Percentiles rank a stretch among this genome's conserved stretches.
These are phyloP conservation scores for Saturnispora hagleri DNA, from an alignment of 805 yeast species.

Conservation along the genomic window DNA sequence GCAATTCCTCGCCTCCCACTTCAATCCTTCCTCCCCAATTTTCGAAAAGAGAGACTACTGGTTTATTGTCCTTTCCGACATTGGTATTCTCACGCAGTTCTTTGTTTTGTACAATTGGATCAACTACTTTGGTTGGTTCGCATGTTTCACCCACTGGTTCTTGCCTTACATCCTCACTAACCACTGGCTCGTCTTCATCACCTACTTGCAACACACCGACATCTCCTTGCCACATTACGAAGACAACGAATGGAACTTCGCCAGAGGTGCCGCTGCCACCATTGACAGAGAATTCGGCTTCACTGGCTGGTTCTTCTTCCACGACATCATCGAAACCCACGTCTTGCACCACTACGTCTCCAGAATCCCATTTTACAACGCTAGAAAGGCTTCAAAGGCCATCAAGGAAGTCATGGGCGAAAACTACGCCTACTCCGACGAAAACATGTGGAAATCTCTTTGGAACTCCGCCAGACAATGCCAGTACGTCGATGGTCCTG, in stretches of 20 bases:
- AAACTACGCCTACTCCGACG: conserved; percentile 57
- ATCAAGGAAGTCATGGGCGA: conserved; percentile 79
- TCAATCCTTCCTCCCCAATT: conserved; percentile 62
- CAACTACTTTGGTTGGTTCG: conserved; percentile 52
- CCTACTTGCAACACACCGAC: conserved; percentile 79
- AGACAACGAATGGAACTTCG: conserved; percentile 69
- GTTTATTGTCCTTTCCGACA: conserved; percentile 62
- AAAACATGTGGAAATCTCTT: conserved; percentile 63
- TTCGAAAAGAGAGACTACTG: conserved; percentile 66
- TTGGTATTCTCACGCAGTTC: conserved; percentile 53
- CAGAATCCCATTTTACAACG: conserved; percentile 82
- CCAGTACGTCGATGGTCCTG: conserved; percentile 66
- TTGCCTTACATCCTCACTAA: conserved; percentile 73
- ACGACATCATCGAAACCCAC: conserved; percentile 85
- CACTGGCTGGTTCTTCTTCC: conserved; percentile 70
- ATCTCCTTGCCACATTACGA: conserved; percentile 74
- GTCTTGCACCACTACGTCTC: conserved; percentile 80
- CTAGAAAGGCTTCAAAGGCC: conserved; percentile 69
- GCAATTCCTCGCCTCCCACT: conserved; percentile 51
- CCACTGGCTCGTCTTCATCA: conserved; percentile 86
- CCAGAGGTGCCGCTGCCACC: conserved; percentile 86
- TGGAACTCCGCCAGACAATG: conserved; percentile 59
- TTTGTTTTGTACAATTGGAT: conserved; percentile 51
- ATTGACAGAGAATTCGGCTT: conserved; percentile 79
- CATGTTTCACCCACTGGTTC: conserved; percentile 59